These are phyloP conservation scores for Ceratocystis papillata DNA, from an alignment of 2,329 filamentous ascomycete genomes.

Conservation along the genomic window DNA sequence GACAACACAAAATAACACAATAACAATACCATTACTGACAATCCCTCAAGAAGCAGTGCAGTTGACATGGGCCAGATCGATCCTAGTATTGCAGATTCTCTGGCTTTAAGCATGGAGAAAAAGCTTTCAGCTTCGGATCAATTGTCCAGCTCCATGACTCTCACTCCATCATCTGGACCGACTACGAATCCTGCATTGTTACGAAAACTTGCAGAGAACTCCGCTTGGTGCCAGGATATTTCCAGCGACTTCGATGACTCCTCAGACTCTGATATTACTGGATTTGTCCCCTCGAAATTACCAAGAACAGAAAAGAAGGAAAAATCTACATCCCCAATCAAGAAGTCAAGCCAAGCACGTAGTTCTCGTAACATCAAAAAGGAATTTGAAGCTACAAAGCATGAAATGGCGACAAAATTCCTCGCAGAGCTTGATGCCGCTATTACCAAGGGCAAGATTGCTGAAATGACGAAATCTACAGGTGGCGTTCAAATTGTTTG, in stretches of 20 bases:
- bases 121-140: not conserved
- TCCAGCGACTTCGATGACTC: constrained; percentile 55
- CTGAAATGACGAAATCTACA: constrained; percentile 47
- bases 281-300: constrained; percentile 1
- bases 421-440: constrained; percentile 55
- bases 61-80: not conserved
- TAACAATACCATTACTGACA: not conserved
- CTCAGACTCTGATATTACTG: constrained; percentile 38
- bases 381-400: constrained; percentile 51
- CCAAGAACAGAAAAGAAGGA: constrained; percentile 21
- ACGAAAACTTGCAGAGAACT: constrained; percentile 43
- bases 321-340: constrained; percentile 7
- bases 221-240: constrained; percentile 49
- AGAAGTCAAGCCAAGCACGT: constrained; percentile 31
- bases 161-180: not conserved
- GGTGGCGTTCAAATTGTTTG: constrained; percentile 63
- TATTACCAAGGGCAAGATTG: constrained; percentile 52
- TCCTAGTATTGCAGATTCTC: not conserved
- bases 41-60: not conserved
- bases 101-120: not conserved
- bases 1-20: not conserved
- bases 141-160: not conserved
- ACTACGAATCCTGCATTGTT: constrained; percentile 38
- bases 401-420: constrained; percentile 52
- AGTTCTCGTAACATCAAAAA: constrained; percentile 40